These are phyloP conservation scores for Darksidea phi DNA, from an alignment of 495 filamentous ascomycete genomes.

Conservation along the genomic window DNA sequence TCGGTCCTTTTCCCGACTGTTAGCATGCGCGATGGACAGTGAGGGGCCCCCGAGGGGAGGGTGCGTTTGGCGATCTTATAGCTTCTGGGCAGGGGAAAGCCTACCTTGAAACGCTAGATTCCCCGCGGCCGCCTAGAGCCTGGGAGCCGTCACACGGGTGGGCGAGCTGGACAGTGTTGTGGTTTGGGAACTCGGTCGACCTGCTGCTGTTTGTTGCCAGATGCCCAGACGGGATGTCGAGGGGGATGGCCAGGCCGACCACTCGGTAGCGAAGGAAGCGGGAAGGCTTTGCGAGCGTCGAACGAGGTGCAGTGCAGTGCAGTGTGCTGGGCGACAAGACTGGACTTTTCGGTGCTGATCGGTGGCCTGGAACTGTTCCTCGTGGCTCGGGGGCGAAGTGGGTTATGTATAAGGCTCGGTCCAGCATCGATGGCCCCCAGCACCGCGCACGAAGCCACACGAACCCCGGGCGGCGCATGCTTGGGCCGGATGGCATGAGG, in stretches of 20 bases:
- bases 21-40: constrained; percentile 24
- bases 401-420: constrained; percentile 32
- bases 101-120: constrained; percentile 30
- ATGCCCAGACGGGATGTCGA: constrained; percentile 2
- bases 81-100: constrained; percentile 23
- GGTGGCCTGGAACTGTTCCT: constrained; percentile 26
- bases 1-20: constrained; percentile 19
- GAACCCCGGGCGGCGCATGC: no score
- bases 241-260: constrained; percentile 25
- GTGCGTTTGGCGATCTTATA: constrained; percentile 26
- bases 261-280: constrained; percentile 30
- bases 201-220: not conserved
- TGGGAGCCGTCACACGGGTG: constrained; percentile 22
- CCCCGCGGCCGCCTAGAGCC: constrained; percentile 7
- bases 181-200: constrained; percentile 5
- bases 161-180: constrained; percentile 8
- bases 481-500: constrained; percentile 26
- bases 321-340: not conserved
- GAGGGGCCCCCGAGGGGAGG: constrained; percentile 10
- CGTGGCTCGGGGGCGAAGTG: constrained; percentile 33
- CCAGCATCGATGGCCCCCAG: constrained; percentile 32
- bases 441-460: constrained; percentile 28
- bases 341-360: constrained; percentile 33
- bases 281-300: no score
- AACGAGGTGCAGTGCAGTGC: constrained; percentile 5